Evolutionary conservation across 257 asterid genomes (phyloP), one percentile per base, ranked within the genome.

Genomic region (Apocynum venetum): DNA sequence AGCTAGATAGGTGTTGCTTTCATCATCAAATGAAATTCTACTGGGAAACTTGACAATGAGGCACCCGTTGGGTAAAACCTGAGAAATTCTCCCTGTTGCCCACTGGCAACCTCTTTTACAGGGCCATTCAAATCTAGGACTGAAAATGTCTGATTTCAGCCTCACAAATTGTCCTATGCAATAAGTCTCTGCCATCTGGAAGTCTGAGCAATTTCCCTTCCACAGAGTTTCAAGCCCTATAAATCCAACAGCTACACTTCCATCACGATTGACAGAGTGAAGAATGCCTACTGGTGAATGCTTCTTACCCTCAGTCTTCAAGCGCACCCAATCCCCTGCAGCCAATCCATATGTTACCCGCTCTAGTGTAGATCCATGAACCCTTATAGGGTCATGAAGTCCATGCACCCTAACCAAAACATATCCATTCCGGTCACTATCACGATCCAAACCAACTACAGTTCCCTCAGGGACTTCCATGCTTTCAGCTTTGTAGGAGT

Each of bases 101-200:
- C 93, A 91, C 55, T 86, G 92, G 3, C 91, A 88, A 38, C 90
- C 89, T 83, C 90, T 71, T 66, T 78, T 92, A 12, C 84, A 82
- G 31, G 96, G 97, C 97, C 97, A 94, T 48, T 94, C 98, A 35
- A 92, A 94, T 31, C 91, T 86, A 1, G 97, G 97, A 76, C 86
- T 89, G 59, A 86, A 85, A 13, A 84, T 81, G 43, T 80, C 87
- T 0, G 87, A 59, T 74, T 89, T 92, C 35, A 89, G 78, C 88
- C 80, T 92, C 78, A 94, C 94, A 66, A 94, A 94, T 80, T 92
- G 92, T 14, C 97, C 96, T 11, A 68, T 84, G 31, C 86, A 82
- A 44, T 85, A 87, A 57, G 96, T 89, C 78, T 92, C 87, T n/a
- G 96, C 96, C 96, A 89, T 88, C 85, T 94, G 90, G 41, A 94